Evolutionary conservation across 176 grass and related monocot genomes (phyloP), one percentile per base, ranked within the genome.

Genomic region (Areca catechu): DNA sequence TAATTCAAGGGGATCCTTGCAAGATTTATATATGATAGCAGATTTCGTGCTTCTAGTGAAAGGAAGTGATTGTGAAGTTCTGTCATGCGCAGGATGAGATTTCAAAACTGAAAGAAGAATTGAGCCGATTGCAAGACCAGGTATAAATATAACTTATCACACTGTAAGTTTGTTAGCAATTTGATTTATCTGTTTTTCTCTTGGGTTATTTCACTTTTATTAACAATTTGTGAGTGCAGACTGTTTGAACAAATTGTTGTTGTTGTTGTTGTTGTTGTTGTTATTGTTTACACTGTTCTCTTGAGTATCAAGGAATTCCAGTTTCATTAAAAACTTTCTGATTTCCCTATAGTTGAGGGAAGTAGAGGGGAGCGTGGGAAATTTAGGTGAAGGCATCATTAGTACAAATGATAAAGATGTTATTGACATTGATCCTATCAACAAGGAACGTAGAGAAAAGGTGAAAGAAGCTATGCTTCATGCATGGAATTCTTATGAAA

Each of bases 401-500:
- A 75, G 82, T 15, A 27, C 25, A 53, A 75, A 24, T 24, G 56
- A 76, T 48, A 73, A 74, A 58, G 28, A 83, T 70, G 12, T 69
- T 65, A 56, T 81, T 58, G 76, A 86, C 76, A 81, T 99, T 1
- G 84, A 93, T 66, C 76, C 81, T 50, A 28, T 85, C 56, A 99
- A 71, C 79, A 68, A 80, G 52, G 76, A 83, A 80, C 88, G 88
- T 68, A 83, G 94, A 55, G 88, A 93, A 73, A 99, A 93, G 62
- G 84, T 99, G 64, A 93, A 93, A 73, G 84, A 86, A 1, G 94
- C 94, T 49, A 99, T 99, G 88, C 66, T 60, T 49, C 94, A 99
- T 79, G 94, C 88, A 51, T 99, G 94, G n/a, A 99, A 79, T 71
- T 99, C 94, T 51, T 99, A 99, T 71, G 88, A 88, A 48, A 84